Percentiles rank a stretch among this genome's conserved stretches.
Evolutionary conservation across 1,284 basidiomycete genomes (phyloP).

Genomic region (Flammula alnicola): DNA sequence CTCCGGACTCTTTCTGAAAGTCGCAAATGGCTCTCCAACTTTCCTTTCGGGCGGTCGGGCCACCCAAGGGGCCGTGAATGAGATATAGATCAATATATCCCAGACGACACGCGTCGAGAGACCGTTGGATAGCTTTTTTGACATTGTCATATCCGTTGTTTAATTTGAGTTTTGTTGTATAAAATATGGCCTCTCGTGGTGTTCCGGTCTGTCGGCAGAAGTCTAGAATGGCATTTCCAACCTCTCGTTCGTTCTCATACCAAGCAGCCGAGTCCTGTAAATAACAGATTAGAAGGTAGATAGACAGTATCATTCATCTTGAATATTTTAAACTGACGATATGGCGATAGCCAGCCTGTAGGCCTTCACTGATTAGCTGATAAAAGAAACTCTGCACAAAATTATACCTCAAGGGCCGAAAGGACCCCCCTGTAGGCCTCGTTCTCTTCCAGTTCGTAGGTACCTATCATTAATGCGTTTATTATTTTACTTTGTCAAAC

Average conservation of each 20-base stretch:
- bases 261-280: slow-evolving; percentile 61
- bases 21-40: slow-evolving; percentile 62
- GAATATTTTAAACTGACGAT: slow-evolving; percentile 50
- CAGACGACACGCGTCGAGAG: slow-evolving; percentile 56
- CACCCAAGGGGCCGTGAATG: slow-evolving; percentile 67
- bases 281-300: slow-evolving; percentile 21
- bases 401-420: slow-evolving; percentile 62
- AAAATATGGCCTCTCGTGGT: slow-evolving; percentile 64
- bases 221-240: slow-evolving; percentile 62
- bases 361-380: slow-evolving; percentile 18
- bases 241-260: slow-evolving; percentile 74
- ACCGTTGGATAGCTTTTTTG: slow-evolving; percentile 54
- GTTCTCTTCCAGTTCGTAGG: slow-evolving; percentile 68
- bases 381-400: slow-evolving; percentile 11
- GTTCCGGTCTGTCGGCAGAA: slow-evolving; percentile 52
- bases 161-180: slow-evolving; percentile 69
- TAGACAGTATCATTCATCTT: slow-evolving; percentile 21
- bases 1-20: slow-evolving; percentile 55
- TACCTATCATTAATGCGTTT: slow-evolving; percentile 47
- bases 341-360: slow-evolving; percentile 66
- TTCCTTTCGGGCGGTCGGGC: slow-evolving; percentile 52
- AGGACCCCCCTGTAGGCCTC: slow-evolving; percentile 61
- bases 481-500: slow-evolving; percentile 6
- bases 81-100: slow-evolving; percentile 74
- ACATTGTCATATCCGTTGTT: slow-evolving; percentile 59